Percentiles rank a stretch among this genome's conserved stretches.
Evolutionary conservation across 2,329 filamentous ascomycete species (phyloP).

Genomic region (Phialocephala subalpina): DNA sequence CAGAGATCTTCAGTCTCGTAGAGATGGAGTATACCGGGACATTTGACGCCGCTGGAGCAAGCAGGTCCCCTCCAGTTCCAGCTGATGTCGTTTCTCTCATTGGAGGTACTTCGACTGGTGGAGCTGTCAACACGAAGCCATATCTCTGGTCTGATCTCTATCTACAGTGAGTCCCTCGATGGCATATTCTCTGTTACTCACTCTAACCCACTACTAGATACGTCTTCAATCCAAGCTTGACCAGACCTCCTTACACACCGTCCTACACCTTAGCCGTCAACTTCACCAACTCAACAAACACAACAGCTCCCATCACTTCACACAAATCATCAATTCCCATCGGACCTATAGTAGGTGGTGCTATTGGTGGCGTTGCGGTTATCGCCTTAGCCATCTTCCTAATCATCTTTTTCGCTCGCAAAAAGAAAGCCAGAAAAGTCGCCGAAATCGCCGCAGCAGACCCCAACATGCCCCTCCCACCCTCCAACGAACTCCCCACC

Average conservation of each 20-base stretch:
- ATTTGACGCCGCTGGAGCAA: conserved; percentile 39
- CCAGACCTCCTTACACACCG: conserved; percentile 34
- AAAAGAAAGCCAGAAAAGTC: not conserved
- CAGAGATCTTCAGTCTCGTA: conserved; percentile 35
- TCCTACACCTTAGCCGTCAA: conserved; percentile 9
- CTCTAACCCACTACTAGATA: conserved; percentile 16
- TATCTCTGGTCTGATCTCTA: conserved; percentile 37
- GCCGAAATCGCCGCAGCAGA: not conserved
- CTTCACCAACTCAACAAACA: not conserved
- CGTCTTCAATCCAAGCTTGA: conserved; percentile 36
- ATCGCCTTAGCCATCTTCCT: conserved; percentile 10
- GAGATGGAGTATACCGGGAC: conserved; percentile 40
- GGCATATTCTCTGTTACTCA: too few relatives aligned
- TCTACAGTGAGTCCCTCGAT: conserved; percentile 36
- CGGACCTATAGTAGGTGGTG: conserved; percentile 12
- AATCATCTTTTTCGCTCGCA: conserved; percentile 9
- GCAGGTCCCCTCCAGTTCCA: conserved; percentile 49
- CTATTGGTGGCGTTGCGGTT: conserved; percentile 17
- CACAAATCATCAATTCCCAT: not conserved
- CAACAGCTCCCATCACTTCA: not conserved
- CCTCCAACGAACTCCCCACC: conserved; percentile 12
- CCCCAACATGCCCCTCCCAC: not conserved
- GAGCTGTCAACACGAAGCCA: conserved; percentile 41
- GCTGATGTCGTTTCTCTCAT: conserved; percentile 56
- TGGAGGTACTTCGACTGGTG: conserved; percentile 49